Evolutionary conservation across 106 monocot genomes (phyloP), one percentile per base, ranked within the genome.

Genomic region (Acanthochlamys bracteata): DNA sequence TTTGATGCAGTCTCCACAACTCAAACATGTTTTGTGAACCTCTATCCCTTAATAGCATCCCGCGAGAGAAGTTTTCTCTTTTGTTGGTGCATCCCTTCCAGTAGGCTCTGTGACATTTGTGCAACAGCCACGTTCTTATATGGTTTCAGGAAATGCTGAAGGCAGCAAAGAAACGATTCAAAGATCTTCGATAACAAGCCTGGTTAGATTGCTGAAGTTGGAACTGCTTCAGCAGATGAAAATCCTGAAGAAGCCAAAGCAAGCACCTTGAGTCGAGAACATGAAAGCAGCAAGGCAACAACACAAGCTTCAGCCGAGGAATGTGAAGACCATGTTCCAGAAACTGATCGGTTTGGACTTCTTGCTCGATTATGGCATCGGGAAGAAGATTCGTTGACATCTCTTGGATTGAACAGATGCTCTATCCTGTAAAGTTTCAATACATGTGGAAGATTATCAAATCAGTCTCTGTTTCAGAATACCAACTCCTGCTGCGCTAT

Each of bases 141-240:
- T 33, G 63, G 53, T 58, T 57, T 6, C 79, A 92, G 96, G 85
- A 91, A 70, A 19, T 64, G 12, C 88, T 88, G 62, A 88, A 83
- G 61, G 80, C 76, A 53, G 88, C 80, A 2, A 85, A 73, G 75
- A 88, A 77, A 55, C 91, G 91, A 67, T 98, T 98, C 53, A 98
- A 85, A 69, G 91, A 91, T 98, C 4, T 98, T 98, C 57, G 96
- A 98, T 74, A 98, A 85, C 77, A 96, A 88, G 52, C 96, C 96
- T 8, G 96, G 96, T 23, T 91, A 91, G 55, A 91, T 96, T 45
- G 65, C 91, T 14, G 80, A 84, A 73, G 84, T 78, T 41, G 84
- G 78, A 54, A 73, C 19, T 16, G 84, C 72, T 26, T 20, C 47
- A 15, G 19, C 3, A 65, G 75, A 60, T 11, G 71, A 26, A 41